Conservation (phyloP, 1,284 basidiomycete species). For the Ustilago loliicola region DNA sequence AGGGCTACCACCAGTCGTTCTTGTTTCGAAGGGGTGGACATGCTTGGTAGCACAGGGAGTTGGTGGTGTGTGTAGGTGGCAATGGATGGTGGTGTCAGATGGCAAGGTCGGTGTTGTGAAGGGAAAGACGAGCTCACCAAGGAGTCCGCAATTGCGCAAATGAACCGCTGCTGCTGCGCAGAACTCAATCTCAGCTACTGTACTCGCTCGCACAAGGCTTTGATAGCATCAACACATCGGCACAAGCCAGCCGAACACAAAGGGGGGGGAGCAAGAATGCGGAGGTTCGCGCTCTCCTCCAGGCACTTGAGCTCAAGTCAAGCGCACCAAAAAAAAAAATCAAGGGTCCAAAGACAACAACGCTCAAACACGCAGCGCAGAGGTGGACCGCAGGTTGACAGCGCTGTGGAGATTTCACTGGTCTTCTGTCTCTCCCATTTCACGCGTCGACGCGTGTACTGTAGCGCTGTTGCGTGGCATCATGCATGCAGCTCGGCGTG, state of each 20-base stretch:
- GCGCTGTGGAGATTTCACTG: not conserved
- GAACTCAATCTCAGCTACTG: not conserved
- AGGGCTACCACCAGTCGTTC: constrained; percentile 15
- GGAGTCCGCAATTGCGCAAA: not conserved
- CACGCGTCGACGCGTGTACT: constrained; percentile 24
- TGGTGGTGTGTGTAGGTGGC: not conserved
- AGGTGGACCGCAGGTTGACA: not conserved
- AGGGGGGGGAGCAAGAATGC: not conserved
- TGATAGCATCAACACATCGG: not conserved
- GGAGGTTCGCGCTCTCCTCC: not conserved
- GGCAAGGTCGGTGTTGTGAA: not conserved
- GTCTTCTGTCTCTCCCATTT: not conserved
- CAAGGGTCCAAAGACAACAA: constrained; percentile 27
- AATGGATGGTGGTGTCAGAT: constrained; percentile 7
- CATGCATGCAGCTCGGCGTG: constrained; percentile 36
- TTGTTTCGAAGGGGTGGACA: constrained; percentile 2
- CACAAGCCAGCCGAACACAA: not conserved
- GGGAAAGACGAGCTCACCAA: not conserved
- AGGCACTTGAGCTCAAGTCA: constrained; percentile 2
- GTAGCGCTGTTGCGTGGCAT: too few species aligned
- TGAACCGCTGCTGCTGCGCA: constrained; percentile 12
- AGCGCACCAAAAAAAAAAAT: constrained; percentile 3
- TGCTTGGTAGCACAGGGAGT: not conserved
- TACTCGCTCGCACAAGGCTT: constrained; percentile 8
- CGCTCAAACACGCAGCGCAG: constrained; percentile 1